Evolutionary conservation across 73 alveolate genomes (phyloP).

Genomic region (Paramecium bursaria): DNA sequence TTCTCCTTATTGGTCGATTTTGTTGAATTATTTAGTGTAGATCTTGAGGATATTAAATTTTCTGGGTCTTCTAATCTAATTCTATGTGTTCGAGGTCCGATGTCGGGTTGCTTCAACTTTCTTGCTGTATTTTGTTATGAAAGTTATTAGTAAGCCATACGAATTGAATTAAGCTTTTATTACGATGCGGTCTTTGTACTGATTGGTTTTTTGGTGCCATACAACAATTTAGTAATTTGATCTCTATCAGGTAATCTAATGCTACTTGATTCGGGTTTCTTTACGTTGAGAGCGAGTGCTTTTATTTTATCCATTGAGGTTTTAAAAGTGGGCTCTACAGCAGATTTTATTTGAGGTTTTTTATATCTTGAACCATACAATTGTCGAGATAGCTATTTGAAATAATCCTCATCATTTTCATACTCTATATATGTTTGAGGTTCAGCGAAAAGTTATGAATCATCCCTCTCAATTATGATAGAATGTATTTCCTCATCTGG

Average conservation of each 20-base stretch:
- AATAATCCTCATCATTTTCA: slow-evolving; percentile 16
- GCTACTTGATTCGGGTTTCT: too few species aligned
- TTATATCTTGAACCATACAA: slow-evolving; percentile 13
- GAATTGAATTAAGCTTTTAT: too few species aligned
- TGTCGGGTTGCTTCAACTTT: background rate
- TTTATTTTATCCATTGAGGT: too few species aligned
- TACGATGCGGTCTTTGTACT: too few species aligned
- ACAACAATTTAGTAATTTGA: too few species aligned
- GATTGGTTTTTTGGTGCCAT: too few species aligned
- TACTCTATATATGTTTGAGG: background rate
- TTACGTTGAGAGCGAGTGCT: too few species aligned
- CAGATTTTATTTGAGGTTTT: background rate
- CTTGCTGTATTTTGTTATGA: slow-evolving; percentile 1
- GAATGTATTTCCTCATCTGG: too few species aligned
- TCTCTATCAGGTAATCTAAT: too few species aligned
- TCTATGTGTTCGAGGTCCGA: slow-evolving; percentile 46
- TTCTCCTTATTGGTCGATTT: slow-evolving; percentile 21
- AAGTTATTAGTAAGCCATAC: slow-evolving; percentile 9
- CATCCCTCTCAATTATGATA: slow-evolving; percentile 34
- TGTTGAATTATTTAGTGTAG: slow-evolving; percentile 37
- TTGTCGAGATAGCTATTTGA: slow-evolving; percentile 29
- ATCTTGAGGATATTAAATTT: slow-evolving; percentile 18
- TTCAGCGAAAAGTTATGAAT: background rate
- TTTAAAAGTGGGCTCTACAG: too few species aligned
- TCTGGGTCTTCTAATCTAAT: slow-evolving; percentile 19